Base-by-base conservation (phyloP, 1,284 basidiomycete species). In the Sporisorium scitamineum region DNA sequence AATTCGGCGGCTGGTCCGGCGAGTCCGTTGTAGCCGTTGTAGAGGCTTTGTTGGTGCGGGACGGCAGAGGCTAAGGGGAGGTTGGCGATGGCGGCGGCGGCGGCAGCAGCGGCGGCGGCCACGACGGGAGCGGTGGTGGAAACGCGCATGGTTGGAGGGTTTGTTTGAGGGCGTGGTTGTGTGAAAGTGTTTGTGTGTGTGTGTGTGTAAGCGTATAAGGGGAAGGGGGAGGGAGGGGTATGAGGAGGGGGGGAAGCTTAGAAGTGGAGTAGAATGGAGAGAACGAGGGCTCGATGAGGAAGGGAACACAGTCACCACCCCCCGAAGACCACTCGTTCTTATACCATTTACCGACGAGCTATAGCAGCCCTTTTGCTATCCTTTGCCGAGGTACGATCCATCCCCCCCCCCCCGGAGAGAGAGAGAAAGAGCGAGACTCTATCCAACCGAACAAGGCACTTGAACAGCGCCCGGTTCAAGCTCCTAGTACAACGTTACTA, bases 21-120 rank as follows among this genome's bases (percentile, higher is more conserved):
- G 7, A 76, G 61, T 10, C 73, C 73, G 24, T 76, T 76, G 65
- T 55, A 76, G 31, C 61, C 51, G 56, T 76, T 65, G 59, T 71
- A 76, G 1, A 76, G 67, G 37, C 44, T 53, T 53, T 71, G 68
- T 58, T 71, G 64, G 52, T 70, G 68, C 27, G 73, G 73, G 1
- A 71, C 29, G 14, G 61, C 73, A 3, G 54, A 61, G 20, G 54
- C 67, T 20, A 42, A 34, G 10, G 55, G 59, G 24, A 62, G 45
- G 54, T 58, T 64, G 50, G 69, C 63, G 11, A 62, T 47, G 26
- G 62, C 62, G 20, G 68, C 62, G 13, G 59, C 62, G 3, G 57
- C 62, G 13, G 59, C 62, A 1, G 57, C 54, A 16, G 54, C 67
- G 20, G 61, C 61, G 7, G 57, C 57, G 14, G 51, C 58, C 5